phyloP scores from a whole-genome alignment of 2,329 filamentous ascomycete genomes.

The Sporothrix sp. region DNA sequence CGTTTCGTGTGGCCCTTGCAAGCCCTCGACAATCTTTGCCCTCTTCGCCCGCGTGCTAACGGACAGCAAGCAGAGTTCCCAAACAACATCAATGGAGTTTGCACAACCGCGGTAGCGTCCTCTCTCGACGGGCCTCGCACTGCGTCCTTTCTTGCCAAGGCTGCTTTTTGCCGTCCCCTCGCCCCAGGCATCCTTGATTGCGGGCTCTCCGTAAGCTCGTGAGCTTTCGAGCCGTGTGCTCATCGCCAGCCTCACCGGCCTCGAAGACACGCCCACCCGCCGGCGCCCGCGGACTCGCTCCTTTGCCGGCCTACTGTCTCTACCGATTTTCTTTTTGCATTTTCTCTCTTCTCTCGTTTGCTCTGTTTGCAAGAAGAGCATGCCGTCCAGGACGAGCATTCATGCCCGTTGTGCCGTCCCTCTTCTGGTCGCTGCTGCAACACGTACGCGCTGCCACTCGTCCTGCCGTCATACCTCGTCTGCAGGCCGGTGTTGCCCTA shows the following conservation, averaged over 20 bases:
- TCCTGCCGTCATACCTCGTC: not conserved
- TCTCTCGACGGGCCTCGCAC: not conserved
- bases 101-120: not conserved
- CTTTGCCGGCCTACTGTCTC: slow-evolving; percentile 1
- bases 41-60: not conserved
- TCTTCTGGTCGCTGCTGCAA: not conserved
- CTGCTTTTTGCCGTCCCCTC: too few relatives aligned
- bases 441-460: not conserved
- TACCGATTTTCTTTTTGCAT: not conserved
- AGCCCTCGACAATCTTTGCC: not conserved
- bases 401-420: not conserved
- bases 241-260: too few relatives aligned
- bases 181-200: too few relatives aligned
- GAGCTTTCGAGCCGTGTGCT: too few relatives aligned
- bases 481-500: not conserved
- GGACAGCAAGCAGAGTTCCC: not conserved
- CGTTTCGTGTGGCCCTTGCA: too few relatives aligned
- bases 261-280: too few relatives aligned
- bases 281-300: not conserved
- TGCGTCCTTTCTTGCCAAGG: not conserved
- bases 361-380: not conserved
- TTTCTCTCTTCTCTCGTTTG: not conserved
- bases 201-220: too few relatives aligned
- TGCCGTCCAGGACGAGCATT: not conserved
- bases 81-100: not conserved